Percentiles rank a stretch among this genome's conserved stretches.
Evolutionary conservation across 78 protist species (phyloP).

Genomic region (Dictyostelium capitatum): DNA sequence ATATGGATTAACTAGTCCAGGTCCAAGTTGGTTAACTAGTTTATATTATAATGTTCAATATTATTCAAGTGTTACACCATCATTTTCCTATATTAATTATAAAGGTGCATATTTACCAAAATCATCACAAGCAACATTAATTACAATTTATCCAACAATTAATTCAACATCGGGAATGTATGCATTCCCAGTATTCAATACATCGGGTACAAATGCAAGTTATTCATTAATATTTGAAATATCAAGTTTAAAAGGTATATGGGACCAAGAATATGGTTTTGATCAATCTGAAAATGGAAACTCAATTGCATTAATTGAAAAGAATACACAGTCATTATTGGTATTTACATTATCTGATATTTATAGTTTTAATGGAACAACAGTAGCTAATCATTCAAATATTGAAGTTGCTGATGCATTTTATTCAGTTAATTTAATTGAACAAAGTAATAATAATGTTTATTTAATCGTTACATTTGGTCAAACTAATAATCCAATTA

Average conservation of each 20-base stretch:
- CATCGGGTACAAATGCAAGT: background rate
- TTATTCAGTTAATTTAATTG: no score
- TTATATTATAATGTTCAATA: background rate
- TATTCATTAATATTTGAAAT: background rate
- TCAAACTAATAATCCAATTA: background rate
- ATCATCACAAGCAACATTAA: background rate
- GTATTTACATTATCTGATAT: conserved; percentile 7
- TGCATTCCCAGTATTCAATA: background rate
- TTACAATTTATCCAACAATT: background rate
- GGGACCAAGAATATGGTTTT: background rate
- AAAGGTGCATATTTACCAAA: background rate
- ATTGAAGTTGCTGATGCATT: background rate
- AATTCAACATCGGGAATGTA: background rate
- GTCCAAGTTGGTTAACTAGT: background rate
- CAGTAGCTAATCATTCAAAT: background rate
- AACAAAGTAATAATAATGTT: no score
- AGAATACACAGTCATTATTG: background rate
- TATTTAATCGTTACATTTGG: no score
- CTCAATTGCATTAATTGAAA: background rate
- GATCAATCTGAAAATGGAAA: background rate
- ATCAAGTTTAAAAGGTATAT: background rate
- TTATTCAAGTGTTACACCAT: background rate
- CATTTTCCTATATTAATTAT: background rate
- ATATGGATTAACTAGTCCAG: background rate
- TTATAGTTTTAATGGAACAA: background rate